Evolutionary conservation across 2,329 filamentous ascomycete genomes (phyloP), one percentile per base, ranked within the genome.

Genomic region (Fusarium sp.): DNA sequence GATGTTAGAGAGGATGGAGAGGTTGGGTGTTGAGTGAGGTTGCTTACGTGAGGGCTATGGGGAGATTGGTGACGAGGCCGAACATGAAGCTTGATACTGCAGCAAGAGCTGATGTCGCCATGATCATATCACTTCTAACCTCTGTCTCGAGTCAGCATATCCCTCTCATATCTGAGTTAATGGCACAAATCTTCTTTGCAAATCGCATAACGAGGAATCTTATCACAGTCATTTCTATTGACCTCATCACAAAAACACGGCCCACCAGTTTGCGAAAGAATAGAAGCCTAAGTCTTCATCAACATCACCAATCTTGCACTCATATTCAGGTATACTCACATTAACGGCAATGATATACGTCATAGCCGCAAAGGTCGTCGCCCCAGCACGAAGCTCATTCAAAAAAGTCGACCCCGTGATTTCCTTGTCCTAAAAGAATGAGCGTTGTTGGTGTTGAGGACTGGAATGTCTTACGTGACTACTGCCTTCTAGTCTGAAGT

Each of bases 101-200:
- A 10, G 91, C 84, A 66, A 94, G 93, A 40, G 91, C 92, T 45
- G 92, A 92, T 4, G 92, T 95, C 3, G 90, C 92, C 6, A 92
- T 94, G 61, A 94, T 89, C 27, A 94, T 80, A 77, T 95, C 92
- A 22, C 91, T 87, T 77, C 91, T 90, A 74, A 94, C 76, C 65
- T 87, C 87, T 72, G 1, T 0, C 4, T 8, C 5, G n/a, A 3
- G 3, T 68, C 2, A 70, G 40, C 11, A 2, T 12, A 18, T 6
- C 12, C 34, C 7, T 3, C 2, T 13, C 4, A 20, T 4, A 2
- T 25, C 5, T n/a, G 2, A 0, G 11, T 34, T 1, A 1, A 3
- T 0, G 4, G 5, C 9, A 2, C 47, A 43, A 18, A 62, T 63
- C 69, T 25, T 74, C 69, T 73, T 82, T 77, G 67, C 83, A 81